Percentiles rank a stretch among this genome's conserved stretches.
phyloP scores from a whole-genome alignment of 345 rosid genomes.

The Cardamine occulta region DNA sequence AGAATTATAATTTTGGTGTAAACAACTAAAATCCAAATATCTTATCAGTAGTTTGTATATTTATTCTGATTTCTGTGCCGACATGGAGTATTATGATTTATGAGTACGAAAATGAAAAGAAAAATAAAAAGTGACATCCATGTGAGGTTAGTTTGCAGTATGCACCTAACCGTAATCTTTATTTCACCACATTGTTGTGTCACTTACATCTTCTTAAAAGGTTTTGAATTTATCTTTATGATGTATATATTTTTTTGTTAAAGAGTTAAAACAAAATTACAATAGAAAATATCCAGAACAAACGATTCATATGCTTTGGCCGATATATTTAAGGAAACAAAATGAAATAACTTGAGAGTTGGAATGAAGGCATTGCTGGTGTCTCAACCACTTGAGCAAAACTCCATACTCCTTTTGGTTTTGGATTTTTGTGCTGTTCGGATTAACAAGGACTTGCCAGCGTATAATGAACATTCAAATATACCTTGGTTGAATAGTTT shows the following conservation, averaged over 20 bases:
- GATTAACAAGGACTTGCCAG: slow-evolving; percentile 9
- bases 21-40: not conserved
- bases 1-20: not conserved
- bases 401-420: not conserved
- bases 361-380: not conserved
- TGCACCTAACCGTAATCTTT: slow-evolving; percentile 17
- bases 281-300: not conserved
- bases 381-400: slow-evolving; percentile 27
- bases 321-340: not conserved
- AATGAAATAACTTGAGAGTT: slow-evolving; percentile 4
- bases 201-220: not conserved
- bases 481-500: slow-evolving; percentile 1
- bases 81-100: not conserved
- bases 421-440: slow-evolving; percentile 9
- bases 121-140: slow-evolving; percentile 14
- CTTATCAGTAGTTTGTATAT: not conserved
- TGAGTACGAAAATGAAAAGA: not conserved
- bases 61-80: not conserved
- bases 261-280: too few species aligned
- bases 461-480: slow-evolving; percentile 9
- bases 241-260: too few species aligned
- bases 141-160: slow-evolving; percentile 27
- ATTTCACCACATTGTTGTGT: not conserved
- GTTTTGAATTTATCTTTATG: not conserved
- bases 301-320: not conserved